Percentiles rank a stretch among this genome's conserved stretches.
phyloP scores from a whole-genome alignment of 345 rosid species.

The Dipteronia sinensis region DNA sequence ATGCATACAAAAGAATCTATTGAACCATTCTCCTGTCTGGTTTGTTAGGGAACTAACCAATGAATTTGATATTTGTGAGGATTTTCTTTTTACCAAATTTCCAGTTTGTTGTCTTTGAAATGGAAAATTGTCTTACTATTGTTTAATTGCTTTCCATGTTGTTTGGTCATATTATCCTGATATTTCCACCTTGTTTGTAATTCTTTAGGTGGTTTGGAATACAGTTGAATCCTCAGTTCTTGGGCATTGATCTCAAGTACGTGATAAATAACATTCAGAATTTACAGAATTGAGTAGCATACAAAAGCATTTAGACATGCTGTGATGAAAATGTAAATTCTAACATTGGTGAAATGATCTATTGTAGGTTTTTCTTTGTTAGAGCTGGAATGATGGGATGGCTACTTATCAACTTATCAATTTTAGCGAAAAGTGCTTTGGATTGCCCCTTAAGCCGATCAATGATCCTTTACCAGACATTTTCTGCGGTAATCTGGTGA shows the following conservation, averaged over 20 bases:
- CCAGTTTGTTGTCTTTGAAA: conserved; percentile 1
- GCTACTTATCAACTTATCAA: conserved; percentile 85
- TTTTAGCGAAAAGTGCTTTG: conserved; percentile 69
- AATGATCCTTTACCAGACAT: conserved; percentile 84
- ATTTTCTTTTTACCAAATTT: background rate
- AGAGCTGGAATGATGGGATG: conserved; percentile 99
- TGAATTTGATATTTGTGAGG: conserved; percentile 7
- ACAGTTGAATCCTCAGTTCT: conserved; percentile 85
- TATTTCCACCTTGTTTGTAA: conserved; percentile 20
- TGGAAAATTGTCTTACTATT: conserved; percentile 7
- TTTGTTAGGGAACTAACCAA: background rate
- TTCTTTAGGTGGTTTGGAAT: conserved; percentile 87
- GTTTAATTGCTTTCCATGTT: conserved; percentile 6
- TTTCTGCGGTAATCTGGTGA: conserved; percentile 62
- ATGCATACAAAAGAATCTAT: background rate
- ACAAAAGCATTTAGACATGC: conserved; percentile 1
- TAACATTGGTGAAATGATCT: conserved; percentile 22
- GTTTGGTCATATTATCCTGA: conserved; percentile 2
- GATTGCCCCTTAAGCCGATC: conserved; percentile 56
- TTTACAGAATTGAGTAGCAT: background rate
- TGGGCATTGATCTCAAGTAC: conserved; percentile 91
- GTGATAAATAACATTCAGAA: conserved; percentile 26
- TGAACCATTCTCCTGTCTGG: background rate
- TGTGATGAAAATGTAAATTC: conserved; percentile 9
- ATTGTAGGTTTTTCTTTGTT: conserved; percentile 82